Evolutionary conservation across 768 basidiomycete species (phyloP).

Genomic region (Boletus pseudopeckii): DNA sequence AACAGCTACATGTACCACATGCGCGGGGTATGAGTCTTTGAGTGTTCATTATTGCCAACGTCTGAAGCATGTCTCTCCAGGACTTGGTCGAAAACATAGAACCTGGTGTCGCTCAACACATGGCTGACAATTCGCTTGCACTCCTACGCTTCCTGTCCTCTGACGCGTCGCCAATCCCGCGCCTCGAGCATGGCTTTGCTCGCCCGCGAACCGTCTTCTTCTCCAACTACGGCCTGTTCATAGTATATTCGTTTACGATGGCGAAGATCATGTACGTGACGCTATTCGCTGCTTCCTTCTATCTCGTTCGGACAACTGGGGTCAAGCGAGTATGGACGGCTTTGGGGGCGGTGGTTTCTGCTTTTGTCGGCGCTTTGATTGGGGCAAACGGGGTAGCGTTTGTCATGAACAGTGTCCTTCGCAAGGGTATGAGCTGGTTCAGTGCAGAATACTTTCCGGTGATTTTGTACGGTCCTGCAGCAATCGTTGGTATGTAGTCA

Average conservation of each 20-base stretch:
- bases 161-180: slow-evolving; percentile 63
- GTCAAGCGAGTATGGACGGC: slow-evolving; percentile 36
- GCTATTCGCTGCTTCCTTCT: slow-evolving; percentile 46
- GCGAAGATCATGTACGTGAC: slow-evolving; percentile 62
- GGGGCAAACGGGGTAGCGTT: slow-evolving; percentile 70
- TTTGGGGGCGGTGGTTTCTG: slow-evolving; percentile 47
- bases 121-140: slow-evolving; percentile 84
- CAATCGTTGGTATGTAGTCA: slow-evolving; percentile 56
- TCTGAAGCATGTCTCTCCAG: slow-evolving; percentile 18
- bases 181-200: slow-evolving; percentile 47
- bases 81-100: slow-evolving; percentile 85
- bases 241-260: slow-evolving; percentile 70
- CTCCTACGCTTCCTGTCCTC: slow-evolving; percentile 74
- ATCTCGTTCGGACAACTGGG: slow-evolving; percentile 37
- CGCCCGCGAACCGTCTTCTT: slow-evolving; percentile 75
- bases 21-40: slow-evolving; percentile 55
- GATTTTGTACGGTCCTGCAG: slow-evolving; percentile 71
- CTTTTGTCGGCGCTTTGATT: slow-evolving; percentile 55
- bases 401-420: slow-evolving; percentile 57
- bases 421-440: slow-evolving; percentile 86
- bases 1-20: slow-evolving; percentile 96
- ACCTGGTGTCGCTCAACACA: slow-evolving; percentile 82
- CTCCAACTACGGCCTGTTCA: slow-evolving; percentile 61
- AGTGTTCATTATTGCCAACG: neutral
- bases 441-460: slow-evolving; percentile 61